These are phyloP conservation scores for Cicer yamashitae DNA, from an alignment of 306 rosid species.

Conservation along the genomic window DNA sequence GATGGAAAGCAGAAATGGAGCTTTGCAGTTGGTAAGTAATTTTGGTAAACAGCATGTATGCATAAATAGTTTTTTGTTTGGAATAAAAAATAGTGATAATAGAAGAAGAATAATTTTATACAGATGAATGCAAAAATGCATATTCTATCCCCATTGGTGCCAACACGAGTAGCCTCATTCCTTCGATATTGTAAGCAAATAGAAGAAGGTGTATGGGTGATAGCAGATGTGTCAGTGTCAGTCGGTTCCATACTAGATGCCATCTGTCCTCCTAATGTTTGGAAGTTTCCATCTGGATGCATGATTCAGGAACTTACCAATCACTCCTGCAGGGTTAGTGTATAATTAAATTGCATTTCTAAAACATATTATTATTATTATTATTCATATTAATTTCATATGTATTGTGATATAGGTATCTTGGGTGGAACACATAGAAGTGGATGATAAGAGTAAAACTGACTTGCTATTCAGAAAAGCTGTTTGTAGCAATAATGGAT, in stretches of 20 bases:
- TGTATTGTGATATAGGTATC: constrained; percentile 55
- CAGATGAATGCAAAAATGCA: constrained; percentile 83
- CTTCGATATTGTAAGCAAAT: constrained; percentile 67
- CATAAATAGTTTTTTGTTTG: no score
- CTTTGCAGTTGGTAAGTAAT: constrained; percentile 60
- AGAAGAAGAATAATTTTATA: neutral
- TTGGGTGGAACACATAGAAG: constrained; percentile 83
- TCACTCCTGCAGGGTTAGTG: constrained; percentile 59
- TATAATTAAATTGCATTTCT: neutral
- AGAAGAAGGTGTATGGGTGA: constrained; percentile 58
- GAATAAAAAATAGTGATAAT: neutral
- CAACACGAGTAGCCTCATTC: constrained; percentile 54
- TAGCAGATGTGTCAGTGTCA: constrained; percentile 76
- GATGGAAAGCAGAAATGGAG: constrained; percentile 51
- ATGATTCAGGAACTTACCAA: constrained; percentile 58
- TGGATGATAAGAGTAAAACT: constrained; percentile 59
- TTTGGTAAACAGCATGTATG: neutral
- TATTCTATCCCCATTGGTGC: constrained; percentile 69
- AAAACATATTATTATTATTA: no score
- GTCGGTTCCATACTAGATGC: constrained; percentile 42
- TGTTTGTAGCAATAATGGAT: constrained; percentile 48
- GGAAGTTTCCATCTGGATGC: constrained; percentile 87
- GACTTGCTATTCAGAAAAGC: constrained; percentile 57
- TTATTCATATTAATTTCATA: no score
- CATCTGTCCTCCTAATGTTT: constrained; percentile 27